Percentiles rank a stretch among this genome's conserved stretches.
Conservation (phyloP, 768 basidiomycete genomes). For the Hypholoma fasciculare region DNA sequence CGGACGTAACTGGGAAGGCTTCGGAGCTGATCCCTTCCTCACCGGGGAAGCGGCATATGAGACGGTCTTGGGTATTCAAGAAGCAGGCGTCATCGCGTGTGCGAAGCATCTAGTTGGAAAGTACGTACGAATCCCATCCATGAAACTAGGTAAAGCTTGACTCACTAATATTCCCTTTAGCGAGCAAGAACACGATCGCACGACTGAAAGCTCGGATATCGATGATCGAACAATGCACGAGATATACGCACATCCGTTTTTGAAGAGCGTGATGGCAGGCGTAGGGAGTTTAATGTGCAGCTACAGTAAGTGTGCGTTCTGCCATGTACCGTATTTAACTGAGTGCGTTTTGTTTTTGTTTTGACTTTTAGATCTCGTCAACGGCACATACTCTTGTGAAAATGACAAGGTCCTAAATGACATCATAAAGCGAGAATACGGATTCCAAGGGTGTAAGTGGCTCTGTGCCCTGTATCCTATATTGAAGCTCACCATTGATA, state of each 20-base stretch:
- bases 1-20: constrained; percentile 96
- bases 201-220: constrained; percentile 59
- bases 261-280: constrained; percentile 73
- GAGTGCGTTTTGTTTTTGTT: background rate
- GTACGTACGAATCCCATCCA: constrained; percentile 34
- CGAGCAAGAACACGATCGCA: constrained; percentile 69
- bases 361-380: constrained; percentile 51
- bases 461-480: background rate
- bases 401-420: constrained; percentile 71
- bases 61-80: constrained; percentile 82
- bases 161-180: constrained; percentile 26
- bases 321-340: background rate
- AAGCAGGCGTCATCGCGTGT: constrained; percentile 79
- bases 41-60: constrained; percentile 78
- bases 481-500: background rate
- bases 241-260: constrained; percentile 69
- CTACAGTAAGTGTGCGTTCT: constrained; percentile 49
- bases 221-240: constrained; percentile 83
- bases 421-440: constrained; percentile 73
- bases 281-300: constrained; percentile 76
- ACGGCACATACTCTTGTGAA: constrained; percentile 75
- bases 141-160: background rate
- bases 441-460: constrained; percentile 72
- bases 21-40: constrained; percentile 88
- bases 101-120: constrained; percentile 85